These are phyloP conservation scores for Colletotrichum trifolii DNA, from an alignment of 2,329 filamentous ascomycete genomes.

Conservation along the genomic window DNA sequence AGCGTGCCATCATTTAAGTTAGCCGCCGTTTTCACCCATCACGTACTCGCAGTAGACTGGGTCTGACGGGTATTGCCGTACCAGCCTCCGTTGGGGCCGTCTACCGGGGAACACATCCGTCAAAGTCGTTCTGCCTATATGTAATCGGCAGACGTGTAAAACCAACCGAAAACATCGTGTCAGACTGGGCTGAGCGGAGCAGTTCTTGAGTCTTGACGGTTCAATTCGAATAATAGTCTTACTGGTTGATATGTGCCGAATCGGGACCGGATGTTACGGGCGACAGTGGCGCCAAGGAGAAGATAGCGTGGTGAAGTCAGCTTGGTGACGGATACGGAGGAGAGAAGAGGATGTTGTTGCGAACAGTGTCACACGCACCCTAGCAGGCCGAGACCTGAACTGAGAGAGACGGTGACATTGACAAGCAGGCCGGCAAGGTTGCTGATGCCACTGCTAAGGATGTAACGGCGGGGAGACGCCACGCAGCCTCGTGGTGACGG, in stretches of 20 bases:
- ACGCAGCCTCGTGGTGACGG: slow-evolving; percentile 25
- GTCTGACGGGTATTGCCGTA: neutral
- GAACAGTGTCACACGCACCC: slow-evolving; percentile 22
- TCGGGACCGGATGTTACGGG: slow-evolving; percentile 9
- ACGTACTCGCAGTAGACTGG: neutral
- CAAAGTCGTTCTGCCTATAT: no score
- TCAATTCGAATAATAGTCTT: no score
- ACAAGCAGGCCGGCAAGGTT: slow-evolving; percentile 5
- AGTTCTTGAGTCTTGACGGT: no score
- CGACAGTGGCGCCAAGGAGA: slow-evolving; percentile 21
- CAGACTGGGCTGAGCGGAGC: no score
- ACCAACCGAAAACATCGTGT: no score
- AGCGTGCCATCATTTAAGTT: slow-evolving; percentile 21
- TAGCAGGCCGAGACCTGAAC: neutral
- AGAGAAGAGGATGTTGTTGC: slow-evolving; percentile 24
- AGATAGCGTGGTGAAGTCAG: slow-evolving; percentile 7
- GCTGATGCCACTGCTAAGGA: no score
- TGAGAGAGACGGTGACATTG: slow-evolving; percentile 6
- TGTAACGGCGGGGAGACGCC: slow-evolving; percentile 23
- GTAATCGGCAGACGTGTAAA: no score
- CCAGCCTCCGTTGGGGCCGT: neutral
- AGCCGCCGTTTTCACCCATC: slow-evolving; percentile 15
- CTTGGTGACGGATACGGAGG: slow-evolving; percentile 21
- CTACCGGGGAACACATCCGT: neutral
- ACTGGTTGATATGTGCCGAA: neutral